A percentile compares a stretch with the other conserved stretches of the same genome.
phyloP scores from a whole-genome alignment of 768 basidiomycete species.

The Boletus coccyginus region DNA sequence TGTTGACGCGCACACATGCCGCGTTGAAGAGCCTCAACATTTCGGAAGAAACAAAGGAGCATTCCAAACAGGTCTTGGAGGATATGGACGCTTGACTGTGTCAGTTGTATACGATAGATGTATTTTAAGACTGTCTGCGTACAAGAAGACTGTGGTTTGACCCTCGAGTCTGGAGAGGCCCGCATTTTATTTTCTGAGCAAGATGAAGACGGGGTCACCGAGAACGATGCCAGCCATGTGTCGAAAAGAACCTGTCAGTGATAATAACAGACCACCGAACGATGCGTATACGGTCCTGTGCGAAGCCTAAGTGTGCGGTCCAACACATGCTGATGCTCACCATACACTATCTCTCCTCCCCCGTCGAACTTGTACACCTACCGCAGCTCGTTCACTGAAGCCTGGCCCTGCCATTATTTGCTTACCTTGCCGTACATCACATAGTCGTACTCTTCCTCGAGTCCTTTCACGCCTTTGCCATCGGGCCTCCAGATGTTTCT shows the following conservation, averaged over 20 bases:
- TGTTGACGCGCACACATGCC: too few relatives aligned
- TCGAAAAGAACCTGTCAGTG: slow-evolving; percentile 86
- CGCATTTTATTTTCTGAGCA: slow-evolving; percentile 67
- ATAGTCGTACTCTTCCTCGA: slow-evolving; percentile 97
- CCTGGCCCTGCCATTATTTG: neutral
- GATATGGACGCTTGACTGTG: slow-evolving; percentile 3
- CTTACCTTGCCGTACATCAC: slow-evolving; percentile 97
- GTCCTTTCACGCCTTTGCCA: slow-evolving; percentile 71
- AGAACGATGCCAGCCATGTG: slow-evolving; percentile 91
- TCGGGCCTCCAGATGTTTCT: slow-evolving; percentile 83
- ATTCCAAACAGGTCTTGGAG: slow-evolving; percentile 6
- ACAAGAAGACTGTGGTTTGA: neutral
- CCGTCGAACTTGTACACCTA: slow-evolving; percentile 71
- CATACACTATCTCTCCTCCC: slow-evolving; percentile 79
- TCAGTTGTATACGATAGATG: neutral
- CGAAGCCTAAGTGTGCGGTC: neutral
- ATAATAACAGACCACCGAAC: slow-evolving; percentile 94
- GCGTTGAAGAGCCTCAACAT: too few relatives aligned
- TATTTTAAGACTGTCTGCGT: slow-evolving; percentile 5
- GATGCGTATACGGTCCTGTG: slow-evolving; percentile 91
- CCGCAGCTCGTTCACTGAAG: slow-evolving; percentile 9
- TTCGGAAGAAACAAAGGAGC: slow-evolving; percentile 5
- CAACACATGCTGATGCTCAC: neutral
- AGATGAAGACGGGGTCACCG: slow-evolving; percentile 70
- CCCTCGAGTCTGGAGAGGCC: neutral